Evolutionary conservation across 371 early-diverging fungal species (phyloP), one percentile per base, ranked within the genome.

Genomic region (Funneliformis caledonium): DNA sequence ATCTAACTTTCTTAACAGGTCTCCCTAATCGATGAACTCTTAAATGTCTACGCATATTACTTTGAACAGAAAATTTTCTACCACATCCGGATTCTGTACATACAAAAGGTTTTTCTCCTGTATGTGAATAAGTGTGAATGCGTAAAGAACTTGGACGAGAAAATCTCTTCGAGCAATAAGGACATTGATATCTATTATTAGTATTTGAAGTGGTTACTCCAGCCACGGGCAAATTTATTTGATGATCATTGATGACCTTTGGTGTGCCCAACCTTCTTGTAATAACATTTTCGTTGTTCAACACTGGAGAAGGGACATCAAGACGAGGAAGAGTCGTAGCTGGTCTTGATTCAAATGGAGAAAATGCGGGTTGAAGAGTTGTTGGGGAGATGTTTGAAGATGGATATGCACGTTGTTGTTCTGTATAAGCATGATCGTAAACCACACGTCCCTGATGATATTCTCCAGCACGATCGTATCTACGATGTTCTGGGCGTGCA

Each of bases 141-240:
- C 81, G 68, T 12, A 83, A 56, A 9, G 81, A 81, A 59, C 93
- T 93, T 0, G 96, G 96, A 26, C 94, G 91, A 62, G 90, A 90
- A 81, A 96, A 96, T 12, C 85, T 80, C 74, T 94, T 94, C 4
- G 84, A 83, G 81, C 96, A 96, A 45, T 85, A 85, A 8, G 84
- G 83, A 80, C 96, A 96, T 76, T 84, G 88, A 83, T 94, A 94
- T 75, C 91, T 83, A 31, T 45, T 22, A 45, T 31, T 65, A 42
- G 47, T 47, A 45, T n/a, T 70, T 19, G 50, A 22, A 45, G 79
- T 31, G 22, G 60, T 12, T 62, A 45, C 31, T 78, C 56, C 56
- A 56, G 56, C 7, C 7, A 56, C 19, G 7, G 74, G 52, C 56
- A 26, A 8, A 3, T 11, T 61, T 42, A 62, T 8, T n/a, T 33